Percentiles rank a stretch among this genome's conserved stretches.
Evolutionary conservation across 2,329 filamentous ascomycete species (phyloP).

Genomic region (Lasiodiplodia sp.): DNA sequence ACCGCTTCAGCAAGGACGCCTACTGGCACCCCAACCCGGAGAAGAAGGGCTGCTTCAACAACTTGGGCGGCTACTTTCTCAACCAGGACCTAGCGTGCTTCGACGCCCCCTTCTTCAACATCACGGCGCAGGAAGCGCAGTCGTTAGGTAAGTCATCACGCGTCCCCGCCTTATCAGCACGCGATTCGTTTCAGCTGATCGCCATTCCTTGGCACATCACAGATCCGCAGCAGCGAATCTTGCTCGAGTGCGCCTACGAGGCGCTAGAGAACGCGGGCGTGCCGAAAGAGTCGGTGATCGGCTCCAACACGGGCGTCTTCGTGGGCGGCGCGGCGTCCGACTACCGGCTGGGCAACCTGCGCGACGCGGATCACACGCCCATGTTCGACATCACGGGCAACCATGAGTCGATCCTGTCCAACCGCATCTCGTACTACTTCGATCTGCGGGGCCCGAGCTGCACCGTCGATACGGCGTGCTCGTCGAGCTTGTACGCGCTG

Average conservation of each 20-base stretch:
- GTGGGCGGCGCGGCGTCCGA: slow-evolving; percentile 37
- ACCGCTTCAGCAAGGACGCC: slow-evolving; percentile 45
- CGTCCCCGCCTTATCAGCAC: neutral
- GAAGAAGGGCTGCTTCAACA: slow-evolving; percentile 33
- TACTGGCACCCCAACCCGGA: slow-evolving; percentile 46
- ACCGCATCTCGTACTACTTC: slow-evolving; percentile 43
- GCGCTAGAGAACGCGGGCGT: slow-evolving; percentile 36
- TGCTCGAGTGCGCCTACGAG: slow-evolving; percentile 37
- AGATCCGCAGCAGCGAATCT: slow-evolving; percentile 38
- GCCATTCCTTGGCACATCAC: slow-evolving; percentile 3
- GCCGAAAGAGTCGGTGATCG: slow-evolving; percentile 31
- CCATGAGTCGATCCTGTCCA: slow-evolving; percentile 39
- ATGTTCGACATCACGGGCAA: slow-evolving; percentile 31
- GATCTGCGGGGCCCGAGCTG: slow-evolving; percentile 41
- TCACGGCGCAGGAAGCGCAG: slow-evolving; percentile 33
- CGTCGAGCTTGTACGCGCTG: slow-evolving; percentile 39
- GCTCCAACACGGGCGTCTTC: slow-evolving; percentile 38
- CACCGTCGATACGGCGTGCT: slow-evolving; percentile 45
- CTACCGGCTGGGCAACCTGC: slow-evolving; percentile 33
- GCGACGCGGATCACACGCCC: slow-evolving; percentile 12
- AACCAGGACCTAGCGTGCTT: slow-evolving; percentile 33
- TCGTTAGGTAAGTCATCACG: neutral
- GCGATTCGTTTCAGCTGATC: neutral
- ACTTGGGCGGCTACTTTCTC: slow-evolving; percentile 33
- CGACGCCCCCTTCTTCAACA: slow-evolving; percentile 38